Evolutionary conservation across 2,329 filamentous ascomycete species (phyloP).

Genomic region (Fusarium lateritium): DNA sequence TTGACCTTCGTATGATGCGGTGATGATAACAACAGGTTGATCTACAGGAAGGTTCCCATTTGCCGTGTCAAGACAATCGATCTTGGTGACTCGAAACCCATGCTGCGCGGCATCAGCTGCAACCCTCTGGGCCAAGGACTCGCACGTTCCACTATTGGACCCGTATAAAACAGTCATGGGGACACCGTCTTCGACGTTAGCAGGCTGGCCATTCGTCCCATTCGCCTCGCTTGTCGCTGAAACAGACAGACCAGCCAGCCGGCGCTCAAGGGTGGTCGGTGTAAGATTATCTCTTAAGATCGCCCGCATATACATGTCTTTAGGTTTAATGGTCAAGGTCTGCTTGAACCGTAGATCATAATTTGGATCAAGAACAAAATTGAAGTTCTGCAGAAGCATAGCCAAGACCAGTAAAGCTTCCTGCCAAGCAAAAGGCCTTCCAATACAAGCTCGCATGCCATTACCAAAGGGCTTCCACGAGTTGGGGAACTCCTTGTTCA

Average conservation of each 20-base stretch:
- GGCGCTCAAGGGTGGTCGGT: conserved; percentile 62
- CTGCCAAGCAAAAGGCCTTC: conserved; percentile 81
- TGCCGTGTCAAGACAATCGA: conserved; percentile 73
- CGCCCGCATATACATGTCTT: conserved; percentile 74
- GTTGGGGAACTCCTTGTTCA: conserved; percentile 72
- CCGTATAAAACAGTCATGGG: conserved; percentile 77
- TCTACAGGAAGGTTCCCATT: conserved; percentile 71
- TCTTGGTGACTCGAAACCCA: conserved; percentile 69
- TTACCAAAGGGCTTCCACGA: conserved; percentile 83
- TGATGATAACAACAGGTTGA: conserved; percentile 75
- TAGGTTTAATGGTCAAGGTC: conserved; percentile 73
- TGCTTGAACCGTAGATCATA: conserved; percentile 70
- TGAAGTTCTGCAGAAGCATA: conserved; percentile 78
- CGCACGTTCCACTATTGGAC: conserved; percentile 81
- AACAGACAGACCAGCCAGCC: conserved; percentile 51
- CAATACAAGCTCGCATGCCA: conserved; percentile 78
- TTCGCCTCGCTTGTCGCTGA: conserved; percentile 1
- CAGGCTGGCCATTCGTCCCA: background rate
- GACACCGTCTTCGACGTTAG: conserved; percentile 46
- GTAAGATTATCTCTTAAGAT: conserved; percentile 64
- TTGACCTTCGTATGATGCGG: conserved; percentile 80
- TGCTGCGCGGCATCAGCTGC: conserved; percentile 70
- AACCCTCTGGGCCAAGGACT: conserved; percentile 75
- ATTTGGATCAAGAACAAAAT: conserved; percentile 72
- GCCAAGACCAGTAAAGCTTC: conserved; percentile 74